Conservation (phyloP, 129 eudicot species). For the Saussurea involucrata region DNA sequence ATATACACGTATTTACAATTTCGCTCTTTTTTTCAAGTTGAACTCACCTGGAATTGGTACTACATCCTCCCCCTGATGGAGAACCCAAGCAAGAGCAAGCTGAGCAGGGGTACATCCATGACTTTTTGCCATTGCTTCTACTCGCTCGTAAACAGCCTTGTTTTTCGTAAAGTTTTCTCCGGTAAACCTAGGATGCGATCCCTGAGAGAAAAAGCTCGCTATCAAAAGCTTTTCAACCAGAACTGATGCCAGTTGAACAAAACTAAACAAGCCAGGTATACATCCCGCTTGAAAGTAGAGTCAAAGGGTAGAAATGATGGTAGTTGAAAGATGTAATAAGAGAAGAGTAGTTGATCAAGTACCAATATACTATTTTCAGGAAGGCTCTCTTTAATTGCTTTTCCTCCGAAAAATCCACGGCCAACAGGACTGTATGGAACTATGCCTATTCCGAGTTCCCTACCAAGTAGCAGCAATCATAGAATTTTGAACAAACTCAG, state of each 20-base stretch:
- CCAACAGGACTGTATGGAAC: conserved; percentile 86
- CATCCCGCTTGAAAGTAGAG: background rate
- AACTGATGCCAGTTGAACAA: background rate
- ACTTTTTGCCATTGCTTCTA: conserved; percentile 43
- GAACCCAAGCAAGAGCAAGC: conserved; percentile 73
- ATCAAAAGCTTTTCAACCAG: background rate
- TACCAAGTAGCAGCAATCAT: conserved; percentile 20
- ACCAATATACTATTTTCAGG: conserved; percentile 60
- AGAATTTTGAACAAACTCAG: background rate
- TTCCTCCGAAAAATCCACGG: conserved; percentile 76
- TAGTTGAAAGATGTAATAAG: background rate
- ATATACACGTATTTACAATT: background rate
- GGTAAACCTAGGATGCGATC: conserved; percentile 44
- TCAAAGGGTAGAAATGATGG: background rate
- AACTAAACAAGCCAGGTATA: background rate
- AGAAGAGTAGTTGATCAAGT: conserved; percentile 8
- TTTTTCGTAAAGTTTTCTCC: conserved; percentile 54
- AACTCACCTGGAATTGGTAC: conserved; percentile 56
- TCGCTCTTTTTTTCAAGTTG: background rate
- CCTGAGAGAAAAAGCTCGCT: conserved; percentile 21
- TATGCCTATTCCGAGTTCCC: conserved; percentile 69
- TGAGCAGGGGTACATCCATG: conserved; percentile 56
- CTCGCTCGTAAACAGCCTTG: conserved; percentile 32
- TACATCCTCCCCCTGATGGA: conserved; percentile 50
- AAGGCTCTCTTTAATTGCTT: conserved; percentile 54